A percentile compares a stretch with the other conserved stretches of the same genome.
Evolutionary conservation across 2,329 filamentous ascomycete genomes (phyloP).

Genomic region (Fusarium caatingaense): DNA sequence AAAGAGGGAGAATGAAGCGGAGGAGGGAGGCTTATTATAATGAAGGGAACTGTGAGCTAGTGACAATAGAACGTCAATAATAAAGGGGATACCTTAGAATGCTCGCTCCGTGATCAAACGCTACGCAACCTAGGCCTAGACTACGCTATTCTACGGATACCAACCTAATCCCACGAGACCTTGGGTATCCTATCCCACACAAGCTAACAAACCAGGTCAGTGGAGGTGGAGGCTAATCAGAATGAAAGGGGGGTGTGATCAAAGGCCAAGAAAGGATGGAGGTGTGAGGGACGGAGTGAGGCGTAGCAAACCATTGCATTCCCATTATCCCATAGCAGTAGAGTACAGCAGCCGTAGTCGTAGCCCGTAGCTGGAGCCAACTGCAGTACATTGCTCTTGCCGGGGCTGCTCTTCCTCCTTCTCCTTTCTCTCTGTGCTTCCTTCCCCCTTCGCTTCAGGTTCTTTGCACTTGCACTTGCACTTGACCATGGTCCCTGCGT

Average conservation of each 20-base stretch:
- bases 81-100: constrained; percentile 32
- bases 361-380: neutral
- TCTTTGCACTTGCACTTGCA: constrained; percentile 16
- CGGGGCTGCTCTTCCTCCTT: constrained; percentile 6
- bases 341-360: neutral
- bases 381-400: constrained; percentile 5
- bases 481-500: constrained; percentile 18
- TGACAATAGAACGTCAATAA: constrained; percentile 22
- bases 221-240: neutral
- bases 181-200: constrained; percentile 15
- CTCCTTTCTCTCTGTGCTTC: constrained; percentile 10
- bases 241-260: neutral
- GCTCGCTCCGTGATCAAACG: neutral
- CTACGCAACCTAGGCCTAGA: constrained; percentile 8
- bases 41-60: constrained; percentile 32
- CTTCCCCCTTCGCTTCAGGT: constrained; percentile 7
- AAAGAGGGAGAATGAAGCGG: constrained; percentile 13
- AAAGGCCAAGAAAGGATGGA: constrained; percentile 6
- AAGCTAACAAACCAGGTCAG: neutral
- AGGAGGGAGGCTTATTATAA: constrained; percentile 42
- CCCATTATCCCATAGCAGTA: neutral
- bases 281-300: constrained; percentile 5
- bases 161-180: constrained; percentile 31
- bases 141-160: constrained; percentile 11
- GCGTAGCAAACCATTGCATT: neutral